Evolutionary conservation across 352 stramenopile genomes (phyloP).

Genomic region (Globisporangium emineosum): DNA sequence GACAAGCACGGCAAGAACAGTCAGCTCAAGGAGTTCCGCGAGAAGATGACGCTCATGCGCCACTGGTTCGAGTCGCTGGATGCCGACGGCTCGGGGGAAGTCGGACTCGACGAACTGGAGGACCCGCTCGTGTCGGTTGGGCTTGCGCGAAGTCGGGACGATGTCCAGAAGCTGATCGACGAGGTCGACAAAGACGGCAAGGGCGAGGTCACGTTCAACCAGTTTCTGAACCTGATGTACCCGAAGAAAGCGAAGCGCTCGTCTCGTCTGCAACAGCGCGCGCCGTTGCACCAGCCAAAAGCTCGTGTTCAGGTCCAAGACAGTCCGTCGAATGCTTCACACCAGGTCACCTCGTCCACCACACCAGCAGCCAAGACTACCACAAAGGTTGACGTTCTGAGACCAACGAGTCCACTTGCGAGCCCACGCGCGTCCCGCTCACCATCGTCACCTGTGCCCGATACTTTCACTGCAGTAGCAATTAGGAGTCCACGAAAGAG

Average conservation of each 20-base stretch:
- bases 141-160: slow-evolving; percentile 62
- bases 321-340: neutral
- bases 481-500: neutral
- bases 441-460: neutral
- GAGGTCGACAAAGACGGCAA: slow-evolving; percentile 61
- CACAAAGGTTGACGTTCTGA: neutral
- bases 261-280: slow-evolving; percentile 19
- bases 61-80: slow-evolving; percentile 90
- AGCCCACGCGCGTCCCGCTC: neutral
- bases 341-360: neutral
- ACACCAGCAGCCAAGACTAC: neutral
- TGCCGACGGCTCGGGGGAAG: slow-evolving; percentile 70
- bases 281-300: slow-evolving; percentile 53
- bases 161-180: slow-evolving; percentile 74
- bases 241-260: slow-evolving; percentile 40
- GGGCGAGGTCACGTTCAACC: slow-evolving; percentile 68
- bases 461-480: neutral
- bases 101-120: slow-evolving; percentile 80
- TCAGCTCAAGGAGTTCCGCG: slow-evolving; percentile 59
- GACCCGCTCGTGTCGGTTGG: slow-evolving; percentile 88
- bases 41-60: slow-evolving; percentile 65
- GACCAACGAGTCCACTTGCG: slow-evolving; percentile 9
- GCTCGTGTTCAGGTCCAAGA: slow-evolving; percentile 5
- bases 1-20: slow-evolving; percentile 71
- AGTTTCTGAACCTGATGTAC: slow-evolving; percentile 73